Evolutionary conservation across 2,329 filamentous ascomycete genomes (phyloP), one percentile per base, ranked within the genome.

Genomic region (Aspergillus udagawae): DNA sequence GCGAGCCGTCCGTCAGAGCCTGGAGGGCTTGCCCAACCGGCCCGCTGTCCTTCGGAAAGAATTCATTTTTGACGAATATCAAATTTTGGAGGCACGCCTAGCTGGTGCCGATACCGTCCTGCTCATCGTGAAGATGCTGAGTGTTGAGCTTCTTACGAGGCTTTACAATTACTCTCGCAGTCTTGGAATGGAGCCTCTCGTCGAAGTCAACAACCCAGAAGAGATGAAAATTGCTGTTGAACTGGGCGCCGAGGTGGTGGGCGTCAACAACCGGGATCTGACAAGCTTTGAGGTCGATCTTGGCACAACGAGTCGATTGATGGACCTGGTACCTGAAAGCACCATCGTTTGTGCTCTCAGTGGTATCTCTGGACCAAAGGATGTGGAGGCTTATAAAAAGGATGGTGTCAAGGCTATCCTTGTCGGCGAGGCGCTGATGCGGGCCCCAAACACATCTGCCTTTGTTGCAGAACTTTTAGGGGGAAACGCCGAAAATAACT

Each of bases 51-150:
- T 99, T 29, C 87, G 95, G 25, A 99, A 99, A 72, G 94, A 99
- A 67, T 99, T 99, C 68, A 86, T 99, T 44, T 99, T 97, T 68
- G 92, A 97, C 49, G 92, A 97, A 72, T 99, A 99, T 71, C 94
- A 99, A 74, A 97, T 99, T 54, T 82, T 99, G 6, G 94, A 99
- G 75, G 94, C 92, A 28, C 84, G 95, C 50, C 79, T 99, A 55
- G 92, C 93, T 12, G 94, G 94, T 63, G 94, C 94, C 7, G 93
- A 99, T 74, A 97, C 93, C 0, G 88, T 99, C 20, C 81, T 99
- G 27, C 83, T 99, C 21, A 99, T 99, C 65, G 94, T 99, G 52
- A 99, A 99, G 80, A 99, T 99, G 94, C 84, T 99, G 10, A 88
- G 93, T 59, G 78, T 83, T 27, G 84, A 86, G 28, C 81, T 89